Evolutionary conservation across 192 early-diverging fungal genomes (phyloP).

Genomic region (Allomyces javanicus): DNA sequence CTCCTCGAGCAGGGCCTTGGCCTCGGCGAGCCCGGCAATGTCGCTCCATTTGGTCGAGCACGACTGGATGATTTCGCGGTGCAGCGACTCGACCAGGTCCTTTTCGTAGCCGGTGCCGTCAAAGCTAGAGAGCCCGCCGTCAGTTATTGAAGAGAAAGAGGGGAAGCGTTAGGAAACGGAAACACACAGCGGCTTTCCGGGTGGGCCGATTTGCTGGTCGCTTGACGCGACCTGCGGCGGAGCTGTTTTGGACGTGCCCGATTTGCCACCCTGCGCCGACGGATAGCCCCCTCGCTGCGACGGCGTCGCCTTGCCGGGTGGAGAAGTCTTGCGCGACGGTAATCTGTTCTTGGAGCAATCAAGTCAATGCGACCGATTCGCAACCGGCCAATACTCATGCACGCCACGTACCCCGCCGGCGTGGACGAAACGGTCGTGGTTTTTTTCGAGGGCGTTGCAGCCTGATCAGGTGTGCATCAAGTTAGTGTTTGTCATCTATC

Average conservation of each 20-base stretch:
- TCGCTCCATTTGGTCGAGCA: conserved; percentile 32
- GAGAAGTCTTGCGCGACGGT: too few relatives aligned
- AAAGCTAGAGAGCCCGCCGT: conserved; percentile 8
- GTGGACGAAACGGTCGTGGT: background rate
- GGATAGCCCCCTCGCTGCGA: too few relatives aligned
- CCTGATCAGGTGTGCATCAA: background rate
- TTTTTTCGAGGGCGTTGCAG: background rate
- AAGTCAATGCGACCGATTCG: too few relatives aligned
- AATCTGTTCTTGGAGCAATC: too few relatives aligned
- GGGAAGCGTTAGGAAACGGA: background rate
- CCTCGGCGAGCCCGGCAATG: conserved; percentile 37
- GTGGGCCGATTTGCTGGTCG: background rate
- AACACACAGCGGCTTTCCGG: background rate
- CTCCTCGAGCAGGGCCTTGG: conserved; percentile 36
- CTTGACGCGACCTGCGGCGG: background rate
- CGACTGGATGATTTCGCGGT: conserved; percentile 35
- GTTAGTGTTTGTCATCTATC: background rate
- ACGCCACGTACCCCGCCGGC: background rate
- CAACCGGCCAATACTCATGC: too few relatives aligned
- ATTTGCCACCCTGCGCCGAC: background rate
- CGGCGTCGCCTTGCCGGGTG: too few relatives aligned
- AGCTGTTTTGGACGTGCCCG: background rate
- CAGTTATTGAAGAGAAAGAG: too few relatives aligned
- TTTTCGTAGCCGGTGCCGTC: conserved; percentile 37
- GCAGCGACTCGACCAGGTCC: conserved; percentile 39